These are phyloP conservation scores for Coemansia aciculifera DNA, from an alignment of 192 early-diverging fungal species.

Conservation along the genomic window DNA sequence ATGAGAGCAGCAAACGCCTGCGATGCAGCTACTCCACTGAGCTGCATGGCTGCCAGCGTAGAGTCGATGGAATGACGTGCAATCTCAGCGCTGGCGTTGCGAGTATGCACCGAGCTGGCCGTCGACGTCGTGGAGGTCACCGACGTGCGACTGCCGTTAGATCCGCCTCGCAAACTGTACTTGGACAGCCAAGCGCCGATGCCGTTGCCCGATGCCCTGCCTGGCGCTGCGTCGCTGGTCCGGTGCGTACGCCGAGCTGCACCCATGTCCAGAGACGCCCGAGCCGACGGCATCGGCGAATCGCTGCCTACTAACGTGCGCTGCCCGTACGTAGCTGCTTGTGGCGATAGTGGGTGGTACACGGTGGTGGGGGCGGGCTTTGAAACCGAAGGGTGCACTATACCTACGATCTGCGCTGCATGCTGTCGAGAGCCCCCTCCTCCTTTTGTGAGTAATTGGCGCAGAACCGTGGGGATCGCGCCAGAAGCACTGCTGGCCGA, in stretches of 20 bases:
- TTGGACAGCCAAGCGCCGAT: constrained; percentile 50
- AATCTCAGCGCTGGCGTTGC: constrained; percentile 31
- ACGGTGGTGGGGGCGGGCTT: constrained; percentile 33
- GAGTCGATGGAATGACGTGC: constrained; percentile 50
- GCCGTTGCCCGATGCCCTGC: constrained; percentile 16
- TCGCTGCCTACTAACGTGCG: constrained; percentile 44
- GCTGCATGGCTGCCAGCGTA: constrained; percentile 42
- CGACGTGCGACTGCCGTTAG: constrained; percentile 34
- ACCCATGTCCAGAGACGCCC: constrained; percentile 40
- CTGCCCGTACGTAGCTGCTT: constrained; percentile 30
- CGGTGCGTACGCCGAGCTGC: not conserved
- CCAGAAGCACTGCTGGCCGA: constrained; percentile 21
- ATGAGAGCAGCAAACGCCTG: constrained; percentile 52
- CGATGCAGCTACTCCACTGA: constrained; percentile 1
- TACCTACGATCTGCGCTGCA: constrained; percentile 56
- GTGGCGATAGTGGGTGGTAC: constrained; percentile 25
- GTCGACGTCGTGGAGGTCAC: constrained; percentile 41
- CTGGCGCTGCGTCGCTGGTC: constrained; percentile 10
- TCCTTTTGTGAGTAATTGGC: constrained; percentile 46
- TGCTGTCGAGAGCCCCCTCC: constrained; percentile 25
- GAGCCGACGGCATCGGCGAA: constrained; percentile 27
- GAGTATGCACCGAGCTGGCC: constrained; percentile 32
- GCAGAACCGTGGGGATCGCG: constrained; percentile 47
- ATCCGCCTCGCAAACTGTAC: constrained; percentile 34
- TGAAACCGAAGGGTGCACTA: constrained; percentile 42